Conservation (phyloP, 2,329 filamentous ascomycete genomes). For the Colletotrichum sp. region DNA sequence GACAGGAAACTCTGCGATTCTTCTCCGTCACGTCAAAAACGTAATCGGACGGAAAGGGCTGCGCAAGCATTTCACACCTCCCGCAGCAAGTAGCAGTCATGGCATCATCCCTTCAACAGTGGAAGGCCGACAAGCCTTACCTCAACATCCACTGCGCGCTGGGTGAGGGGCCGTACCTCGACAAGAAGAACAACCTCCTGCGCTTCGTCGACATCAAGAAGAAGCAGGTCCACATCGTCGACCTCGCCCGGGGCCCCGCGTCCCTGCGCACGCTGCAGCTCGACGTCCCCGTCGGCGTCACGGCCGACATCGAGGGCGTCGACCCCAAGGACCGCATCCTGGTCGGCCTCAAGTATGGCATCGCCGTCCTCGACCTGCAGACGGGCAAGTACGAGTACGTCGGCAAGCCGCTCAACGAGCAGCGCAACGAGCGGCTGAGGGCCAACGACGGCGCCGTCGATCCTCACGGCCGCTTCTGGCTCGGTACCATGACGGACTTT, state of each 20-base stretch:
- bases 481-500: slow-evolving; percentile 85
- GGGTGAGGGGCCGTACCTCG: slow-evolving; percentile 78
- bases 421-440: slow-evolving; percentile 58
- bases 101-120: slow-evolving; percentile 46
- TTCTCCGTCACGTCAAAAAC: neutral
- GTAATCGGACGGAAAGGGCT: neutral
- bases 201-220: slow-evolving; percentile 86
- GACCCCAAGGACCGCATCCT: slow-evolving; percentile 70
- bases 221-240: slow-evolving; percentile 73
- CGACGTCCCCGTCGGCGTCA: slow-evolving; percentile 65
- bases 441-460: slow-evolving; percentile 87
- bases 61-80: neutral
- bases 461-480: slow-evolving; percentile 81
- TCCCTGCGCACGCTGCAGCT: slow-evolving; percentile 68
- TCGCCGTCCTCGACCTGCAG: slow-evolving; percentile 75
- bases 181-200: slow-evolving; percentile 66
- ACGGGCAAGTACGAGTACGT: slow-evolving; percentile 60
- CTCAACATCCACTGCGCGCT: slow-evolving; percentile 69
- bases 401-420: slow-evolving; percentile 50
- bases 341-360: slow-evolving; percentile 81
- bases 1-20: neutral
- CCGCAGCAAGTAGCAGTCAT: slow-evolving; percentile 24
- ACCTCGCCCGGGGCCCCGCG: slow-evolving; percentile 65
- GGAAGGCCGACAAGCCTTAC: slow-evolving; percentile 58
- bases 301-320: slow-evolving; percentile 76